Evolutionary conservation across 495 filamentous ascomycete genomes (phyloP).

Genomic region (Copromyces sp.): DNA sequence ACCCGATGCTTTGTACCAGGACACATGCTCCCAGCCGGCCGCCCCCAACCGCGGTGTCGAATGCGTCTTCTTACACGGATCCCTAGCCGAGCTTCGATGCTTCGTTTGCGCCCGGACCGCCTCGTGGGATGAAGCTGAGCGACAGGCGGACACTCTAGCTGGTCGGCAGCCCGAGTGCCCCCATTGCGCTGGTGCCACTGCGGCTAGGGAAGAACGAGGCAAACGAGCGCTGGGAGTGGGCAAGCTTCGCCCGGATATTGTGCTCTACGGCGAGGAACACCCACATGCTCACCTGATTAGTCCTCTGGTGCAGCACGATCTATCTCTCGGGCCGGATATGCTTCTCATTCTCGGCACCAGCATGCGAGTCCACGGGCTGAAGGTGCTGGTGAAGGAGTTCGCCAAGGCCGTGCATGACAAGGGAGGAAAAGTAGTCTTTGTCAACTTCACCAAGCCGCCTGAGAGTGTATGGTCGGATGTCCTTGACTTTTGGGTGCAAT

Average conservation of each 20-base stretch:
- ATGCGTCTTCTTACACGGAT: constrained; percentile 58
- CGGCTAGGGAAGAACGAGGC: constrained; percentile 46
- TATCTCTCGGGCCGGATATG: constrained; percentile 49
- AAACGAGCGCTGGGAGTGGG: constrained; percentile 55
- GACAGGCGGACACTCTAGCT: constrained; percentile 36
- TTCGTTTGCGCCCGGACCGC: constrained; percentile 49
- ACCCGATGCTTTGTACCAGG: not conserved
- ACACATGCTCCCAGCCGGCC: constrained; percentile 3
- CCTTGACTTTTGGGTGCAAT: constrained; percentile 58
- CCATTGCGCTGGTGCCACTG: constrained; percentile 45
- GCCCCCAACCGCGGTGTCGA: constrained; percentile 40
- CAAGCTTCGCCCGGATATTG: constrained; percentile 55
- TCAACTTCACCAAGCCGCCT: constrained; percentile 57
- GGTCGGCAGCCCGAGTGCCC: constrained; percentile 55
- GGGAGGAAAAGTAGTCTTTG: constrained; percentile 55
- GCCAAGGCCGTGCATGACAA: constrained; percentile 57
- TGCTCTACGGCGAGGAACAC: constrained; percentile 62
- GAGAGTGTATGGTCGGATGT: constrained; percentile 59
- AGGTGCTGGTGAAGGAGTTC: constrained; percentile 56
- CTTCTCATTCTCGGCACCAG: constrained; percentile 60
- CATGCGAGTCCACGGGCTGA: constrained; percentile 57
- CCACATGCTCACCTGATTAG: constrained; percentile 54
- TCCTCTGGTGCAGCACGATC: constrained; percentile 51
- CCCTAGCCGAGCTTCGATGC: constrained; percentile 49
- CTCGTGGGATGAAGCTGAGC: constrained; percentile 47